Percentiles rank a stretch among this genome's conserved stretches.
phyloP scores from a whole-genome alignment of 2,329 filamentous ascomycete species.

The Hypoxylon sp. region DNA sequence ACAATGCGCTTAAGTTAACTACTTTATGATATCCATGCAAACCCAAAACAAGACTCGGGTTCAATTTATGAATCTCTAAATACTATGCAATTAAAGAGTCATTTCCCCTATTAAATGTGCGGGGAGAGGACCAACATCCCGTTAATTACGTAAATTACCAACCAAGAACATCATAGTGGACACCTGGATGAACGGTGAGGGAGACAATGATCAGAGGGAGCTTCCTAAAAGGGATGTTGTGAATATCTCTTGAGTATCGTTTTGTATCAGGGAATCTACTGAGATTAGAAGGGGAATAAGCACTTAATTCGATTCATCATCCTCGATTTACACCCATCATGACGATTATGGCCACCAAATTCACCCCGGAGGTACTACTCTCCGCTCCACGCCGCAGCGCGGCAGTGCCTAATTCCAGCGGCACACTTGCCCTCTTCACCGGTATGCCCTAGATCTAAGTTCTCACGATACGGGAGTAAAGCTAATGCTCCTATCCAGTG shows the following conservation, averaged over 20 bases:
- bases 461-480: slow-evolving; percentile 46
- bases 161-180: slow-evolving; percentile 20
- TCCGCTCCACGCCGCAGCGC: slow-evolving; percentile 80
- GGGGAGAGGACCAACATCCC: slow-evolving; percentile 13
- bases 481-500: slow-evolving; percentile 60
- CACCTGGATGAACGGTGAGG: slow-evolving; percentile 29
- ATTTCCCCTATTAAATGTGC: neutral
- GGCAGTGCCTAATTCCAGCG: slow-evolving; percentile 77
- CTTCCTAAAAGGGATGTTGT: slow-evolving; percentile 16
- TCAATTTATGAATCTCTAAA: slow-evolving; percentile 6
- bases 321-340: slow-evolving; percentile 60
- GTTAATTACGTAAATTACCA: slow-evolving; percentile 18
- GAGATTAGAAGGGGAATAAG: neutral
- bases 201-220: slow-evolving; percentile 14
- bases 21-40: slow-evolving; percentile 1
- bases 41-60: slow-evolving; percentile 1
- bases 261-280: neutral
- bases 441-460: slow-evolving; percentile 55
- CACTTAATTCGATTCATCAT: neutral
- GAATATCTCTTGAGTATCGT: slow-evolving; percentile 2
- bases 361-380: slow-evolving; percentile 83
- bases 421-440: slow-evolving; percentile 75
- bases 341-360: slow-evolving; percentile 78
- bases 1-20: neutral
- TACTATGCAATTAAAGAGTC: slow-evolving; percentile 24